Evolutionary conservation across 2,329 filamentous ascomycete genomes (phyloP).

Genomic region (Verticillium klebahnii): DNA sequence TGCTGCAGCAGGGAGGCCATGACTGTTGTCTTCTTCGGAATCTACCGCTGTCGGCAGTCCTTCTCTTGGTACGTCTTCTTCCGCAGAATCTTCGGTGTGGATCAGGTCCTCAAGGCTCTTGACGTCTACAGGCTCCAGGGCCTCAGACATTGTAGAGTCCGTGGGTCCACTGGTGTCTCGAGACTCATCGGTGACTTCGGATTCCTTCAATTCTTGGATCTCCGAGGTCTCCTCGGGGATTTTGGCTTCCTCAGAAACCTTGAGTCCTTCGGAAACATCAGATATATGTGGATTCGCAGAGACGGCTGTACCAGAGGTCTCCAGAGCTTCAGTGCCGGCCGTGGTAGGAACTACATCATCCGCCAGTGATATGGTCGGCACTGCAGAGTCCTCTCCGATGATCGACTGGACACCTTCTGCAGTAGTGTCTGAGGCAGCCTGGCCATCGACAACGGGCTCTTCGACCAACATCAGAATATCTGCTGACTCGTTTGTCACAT

Average conservation of each 20-base stretch:
- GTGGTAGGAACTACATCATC: background rate
- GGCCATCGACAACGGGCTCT: background rate
- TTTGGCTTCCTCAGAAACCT: background rate
- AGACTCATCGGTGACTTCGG: background rate
- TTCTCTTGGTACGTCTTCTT: background rate
- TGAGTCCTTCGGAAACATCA: background rate
- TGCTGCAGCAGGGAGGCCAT: background rate
- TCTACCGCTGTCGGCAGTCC: background rate
- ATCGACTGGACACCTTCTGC: background rate
- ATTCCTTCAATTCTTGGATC: background rate
- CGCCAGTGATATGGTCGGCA: background rate
- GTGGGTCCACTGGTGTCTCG: background rate
- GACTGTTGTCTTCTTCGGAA: background rate
- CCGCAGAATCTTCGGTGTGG: background rate
- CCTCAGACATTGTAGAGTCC: too few relatives aligned
- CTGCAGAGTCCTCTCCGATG: background rate
- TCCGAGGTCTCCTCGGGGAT: background rate
- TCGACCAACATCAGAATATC: background rate
- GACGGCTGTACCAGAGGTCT: background rate
- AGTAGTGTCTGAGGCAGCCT: background rate
- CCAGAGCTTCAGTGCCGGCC: background rate
- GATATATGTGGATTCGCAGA: background rate
- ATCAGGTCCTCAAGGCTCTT: background rate
- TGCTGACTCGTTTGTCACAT: background rate
- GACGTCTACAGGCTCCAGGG: background rate